Base-by-base conservation (phyloP, 2,329 filamentous ascomycete species). In the Penicillium sp. region DNA sequence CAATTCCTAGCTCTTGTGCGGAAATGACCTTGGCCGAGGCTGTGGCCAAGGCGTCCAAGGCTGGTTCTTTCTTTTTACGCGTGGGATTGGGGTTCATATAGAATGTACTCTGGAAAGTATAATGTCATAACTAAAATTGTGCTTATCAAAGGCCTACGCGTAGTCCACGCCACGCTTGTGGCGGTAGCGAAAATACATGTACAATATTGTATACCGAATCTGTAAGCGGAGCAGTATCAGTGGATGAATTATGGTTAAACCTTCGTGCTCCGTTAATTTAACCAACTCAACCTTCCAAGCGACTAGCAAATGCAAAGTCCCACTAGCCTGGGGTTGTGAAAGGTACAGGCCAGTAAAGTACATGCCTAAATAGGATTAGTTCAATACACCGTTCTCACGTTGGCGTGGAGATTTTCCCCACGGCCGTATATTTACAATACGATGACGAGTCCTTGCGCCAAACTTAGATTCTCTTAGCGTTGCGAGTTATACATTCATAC, bases 371-470 rank as follows among this genome's bases (percentile, higher is more conserved):
- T 21, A 34, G 47, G 41, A 12, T n/a, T 49, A 49, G 47, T n/a
- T 3, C 19, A 45, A 32, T 45, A 44, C 46, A 29, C 12, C 4
- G 10, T n/a, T 22, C 26, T 45, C 32, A 24, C 45, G 22, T 51
- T 43, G 49, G 43, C 32, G 44, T 48, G 38, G 48, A 37, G 37
- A 38, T 22, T 19, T 46, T 48, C 43, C 31, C 48, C 48, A 47
- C 37, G 15, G 8, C 29, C 1, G 6, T 45, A 21, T 8, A 8
- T 47, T 49, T 49, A 49, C 46, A n/a, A 24, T 49, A 49, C 46
- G 33, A 24, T 49, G 26, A 49, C 47, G 47, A 49, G 33, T 45
- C 47, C 47, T 49, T 45, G 46, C 41, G 33, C 45, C 40, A 39
- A 45, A 34, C 8, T 32, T 33, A 26, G 35, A 32, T 33, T 47